Base-by-base conservation (phyloP, 441 rosid genomes). In the Mallotus repandus region DNA sequence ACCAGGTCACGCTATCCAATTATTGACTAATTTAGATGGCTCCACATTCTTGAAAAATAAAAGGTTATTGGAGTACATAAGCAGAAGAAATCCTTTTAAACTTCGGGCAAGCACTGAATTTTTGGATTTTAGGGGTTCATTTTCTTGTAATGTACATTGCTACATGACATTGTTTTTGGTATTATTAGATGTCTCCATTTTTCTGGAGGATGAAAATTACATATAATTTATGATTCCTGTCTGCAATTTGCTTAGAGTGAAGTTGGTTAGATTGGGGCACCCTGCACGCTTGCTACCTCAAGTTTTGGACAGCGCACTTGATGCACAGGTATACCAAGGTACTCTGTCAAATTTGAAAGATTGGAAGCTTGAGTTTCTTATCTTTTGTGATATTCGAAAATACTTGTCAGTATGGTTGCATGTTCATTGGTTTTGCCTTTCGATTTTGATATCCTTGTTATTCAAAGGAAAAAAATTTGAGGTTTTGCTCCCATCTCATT, bases 251-350 rank as follows among this genome's bases (percentile, higher is more conserved):
- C 50, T 74, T 76, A 91, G 88, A 74, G 94, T 93, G 55, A 96
- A 91, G 89, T 66, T 90, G 85, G 99, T 96, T 79, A 88, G 99
- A 74, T 71, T 96, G 72, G 98, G 99, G 68, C 99, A 96, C 81
- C 99, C 98, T 78, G 99, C 98, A 49, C 89, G 98, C 70, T 85
- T 93, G 58, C 85, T 93, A 69, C 99, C 98, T 75, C 99, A 96
- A 81, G 98, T 93, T 66, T 58, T 96, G 85, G 96, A 91, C 77
- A 89, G 94, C 80, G 99, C 99, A 67, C 81, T 93, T 79, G 99
- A 93, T 72, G 97, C 98, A 35, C 95, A 89, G 96, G 97, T 89
- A 84, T 54, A 66, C 52, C 56, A 22, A 73, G 74, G 16, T 60
- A 64, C 66, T 54, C 55, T 15, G 43, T 57, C 29, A 43, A 35